Conservation (phyloP, 202 grass and related monocot species). For the Zoysia matrella region DNA sequence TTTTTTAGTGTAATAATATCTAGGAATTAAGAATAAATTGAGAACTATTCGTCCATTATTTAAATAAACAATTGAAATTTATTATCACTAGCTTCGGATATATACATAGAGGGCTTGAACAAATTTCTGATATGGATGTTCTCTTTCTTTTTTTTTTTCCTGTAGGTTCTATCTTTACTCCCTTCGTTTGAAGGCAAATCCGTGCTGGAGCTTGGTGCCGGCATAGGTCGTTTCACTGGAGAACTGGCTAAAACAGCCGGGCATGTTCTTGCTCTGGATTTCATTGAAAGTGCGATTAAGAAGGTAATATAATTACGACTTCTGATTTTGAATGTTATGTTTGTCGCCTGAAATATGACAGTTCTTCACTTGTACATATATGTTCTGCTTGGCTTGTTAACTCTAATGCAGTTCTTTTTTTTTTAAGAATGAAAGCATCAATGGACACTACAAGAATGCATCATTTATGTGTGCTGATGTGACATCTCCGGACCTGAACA, state of each 20-base stretch:
- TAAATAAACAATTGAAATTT: background rate
- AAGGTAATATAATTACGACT: constrained; percentile 56
- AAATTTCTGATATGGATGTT: constrained; percentile 13
- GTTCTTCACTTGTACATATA: background rate
- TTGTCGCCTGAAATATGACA: constrained; percentile 26
- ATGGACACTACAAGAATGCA: constrained; percentile 82
- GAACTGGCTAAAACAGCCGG: constrained; percentile 85
- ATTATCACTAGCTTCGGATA: background rate
- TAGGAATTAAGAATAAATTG: background rate
- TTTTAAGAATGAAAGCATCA: constrained; percentile 79
- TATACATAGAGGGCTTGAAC: background rate
- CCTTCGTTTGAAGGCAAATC: constrained; percentile 80
- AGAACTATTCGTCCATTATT: constrained; percentile 10
- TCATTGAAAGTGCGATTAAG: constrained; percentile 97
- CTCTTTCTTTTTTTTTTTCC: background rate
- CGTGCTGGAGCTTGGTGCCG: constrained; percentile 85
- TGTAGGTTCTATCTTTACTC: constrained; percentile 84
- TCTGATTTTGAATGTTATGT: background rate
- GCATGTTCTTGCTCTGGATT: constrained; percentile 92
- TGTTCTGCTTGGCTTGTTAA: background rate
- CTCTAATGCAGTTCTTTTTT: background rate
- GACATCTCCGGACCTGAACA: constrained; percentile 65
- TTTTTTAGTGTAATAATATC: background rate
- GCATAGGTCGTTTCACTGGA: constrained; percentile 95
- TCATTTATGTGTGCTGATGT: constrained; percentile 94